Evolutionary conservation across 768 basidiomycete species (phyloP).

Genomic region (Hortiboletus campestris): DNA sequence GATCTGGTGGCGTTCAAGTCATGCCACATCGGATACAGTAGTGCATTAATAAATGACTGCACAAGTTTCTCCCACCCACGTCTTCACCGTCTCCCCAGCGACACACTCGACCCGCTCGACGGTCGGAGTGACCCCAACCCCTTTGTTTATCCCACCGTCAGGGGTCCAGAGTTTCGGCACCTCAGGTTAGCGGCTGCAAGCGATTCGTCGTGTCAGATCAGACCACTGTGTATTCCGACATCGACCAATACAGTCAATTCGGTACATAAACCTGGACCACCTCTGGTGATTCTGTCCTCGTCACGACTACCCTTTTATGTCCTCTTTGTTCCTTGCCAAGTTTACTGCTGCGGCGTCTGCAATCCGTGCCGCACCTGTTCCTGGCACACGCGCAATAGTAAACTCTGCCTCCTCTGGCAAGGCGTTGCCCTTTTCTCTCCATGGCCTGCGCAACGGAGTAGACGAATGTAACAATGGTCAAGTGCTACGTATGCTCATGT

Average conservation of each 20-base stretch:
- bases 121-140: background rate
- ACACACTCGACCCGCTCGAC: background rate
- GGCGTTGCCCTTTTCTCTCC: slow-evolving; percentile 54
- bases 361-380: slow-evolving; percentile 6
- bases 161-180: background rate
- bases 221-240: slow-evolving; percentile 6
- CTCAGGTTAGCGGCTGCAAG: background rate
- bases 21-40: background rate
- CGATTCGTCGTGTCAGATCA: slow-evolving; percentile 3
- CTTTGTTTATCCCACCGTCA: background rate
- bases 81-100: background rate
- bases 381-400: slow-evolving; percentile 26
- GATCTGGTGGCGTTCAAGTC: no score
- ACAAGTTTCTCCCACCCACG: background rate
- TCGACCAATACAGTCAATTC: slow-evolving; percentile 13
- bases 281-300: background rate
- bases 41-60: no score
- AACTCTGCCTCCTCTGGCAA: slow-evolving; percentile 34
- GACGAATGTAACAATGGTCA: slow-evolving; percentile 21
- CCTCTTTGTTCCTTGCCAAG: slow-evolving; percentile 16
- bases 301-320: slow-evolving; percentile 16
- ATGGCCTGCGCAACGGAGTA: slow-evolving; percentile 36
- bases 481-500: slow-evolving; percentile 51
- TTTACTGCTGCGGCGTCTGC: slow-evolving; percentile 2
- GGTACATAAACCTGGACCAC: slow-evolving; percentile 19